A percentile compares a stretch with the other conserved stretches of the same genome.
Evolutionary conservation across 768 basidiomycete genomes (phyloP).

Genomic region (Pilatotrama ljubarskyi): DNA sequence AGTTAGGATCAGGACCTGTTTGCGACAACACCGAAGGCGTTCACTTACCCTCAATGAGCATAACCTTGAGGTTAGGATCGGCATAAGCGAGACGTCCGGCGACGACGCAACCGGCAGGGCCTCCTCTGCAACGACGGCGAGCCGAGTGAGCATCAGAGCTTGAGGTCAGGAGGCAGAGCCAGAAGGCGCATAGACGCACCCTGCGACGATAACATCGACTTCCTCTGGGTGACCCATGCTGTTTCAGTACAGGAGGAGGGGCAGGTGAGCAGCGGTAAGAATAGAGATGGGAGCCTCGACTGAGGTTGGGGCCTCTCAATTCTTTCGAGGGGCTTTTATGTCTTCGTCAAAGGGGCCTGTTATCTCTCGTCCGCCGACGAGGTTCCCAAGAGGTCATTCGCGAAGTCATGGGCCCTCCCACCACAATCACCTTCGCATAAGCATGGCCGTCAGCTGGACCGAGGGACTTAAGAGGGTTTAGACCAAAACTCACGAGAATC

Average conservation of each 20-base stretch:
- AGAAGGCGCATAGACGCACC: constrained; percentile 35
- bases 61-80: constrained; percentile 71
- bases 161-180: neutral
- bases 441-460: constrained; percentile 22
- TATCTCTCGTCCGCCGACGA: constrained; percentile 14
- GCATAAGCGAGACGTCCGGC: constrained; percentile 71
- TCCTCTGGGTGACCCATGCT: constrained; percentile 58
- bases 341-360: constrained; percentile 2
- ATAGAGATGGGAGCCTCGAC: constrained; percentile 22
- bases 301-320: constrained; percentile 16
- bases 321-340: constrained; percentile 22
- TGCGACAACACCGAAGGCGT: neutral
- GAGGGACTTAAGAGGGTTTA: constrained; percentile 19
- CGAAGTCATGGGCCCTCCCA: constrained; percentile 26
- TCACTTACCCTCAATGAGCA: constrained; percentile 66
- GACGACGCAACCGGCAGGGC: constrained; percentile 69
- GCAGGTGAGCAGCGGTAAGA: constrained; percentile 22
- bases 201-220: constrained; percentile 71
- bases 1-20: neutral
- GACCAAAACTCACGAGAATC: constrained; percentile 8
- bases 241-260: constrained; percentile 1
- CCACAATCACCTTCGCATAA: constrained; percentile 16
- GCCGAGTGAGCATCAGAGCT: neutral
- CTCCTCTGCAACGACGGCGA: constrained; percentile 41
- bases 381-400: constrained; percentile 19